Evolutionary conservation across 78 protist species (phyloP), one percentile per base, ranked within the genome.

Genomic region (slime mould (Dictyostelium discoideum)): DNA sequence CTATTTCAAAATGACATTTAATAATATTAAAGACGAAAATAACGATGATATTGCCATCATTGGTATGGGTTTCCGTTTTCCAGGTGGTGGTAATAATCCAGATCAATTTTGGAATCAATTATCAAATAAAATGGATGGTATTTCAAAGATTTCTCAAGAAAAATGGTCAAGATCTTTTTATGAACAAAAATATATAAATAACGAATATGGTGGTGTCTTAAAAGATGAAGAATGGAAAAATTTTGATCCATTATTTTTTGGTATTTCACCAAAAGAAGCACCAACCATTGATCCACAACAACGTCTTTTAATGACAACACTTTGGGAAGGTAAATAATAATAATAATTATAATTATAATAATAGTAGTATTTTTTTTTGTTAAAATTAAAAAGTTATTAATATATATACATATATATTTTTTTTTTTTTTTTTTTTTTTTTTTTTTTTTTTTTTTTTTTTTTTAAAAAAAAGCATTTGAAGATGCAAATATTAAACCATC

Each of bases 231-330:
- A 73, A 11, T 84, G 92, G 92, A 78, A 67, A 26, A 77, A 74
- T 5, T 92, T 96, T 74, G 98, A 97, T 94, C 84, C 80, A 60
- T 46, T 87, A 74, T 57, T 67, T 44, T 97, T 84, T 79, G 92
- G 79, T 29, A 67, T 97, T 5, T 32, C 96, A 1, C 96, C 93
- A 29, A 90, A 69, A 57, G 98, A 97, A 72, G 90, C 98, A 7
- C n/a, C 40, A 18, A 24, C 42, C 46, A 32, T 97, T 29, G 98
- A 97, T 54, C 98, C 98, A 46, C 97, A 97, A 90, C 98, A 97
- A 80, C 63, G 98, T 8, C 44, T 97, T 2, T 60, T 96, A 14
- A 78, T 96, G 50, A 97, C 86, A 10, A 37, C 60, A 44, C 46
- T 94, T 10, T 78, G 85, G 81, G 97, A 93, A 40, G 69, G 69